Evolutionary conservation across 352 stramenopile species (phyloP), one percentile per base, ranked within the genome.

Genomic region (Globisporangium echinulatum): DNA sequence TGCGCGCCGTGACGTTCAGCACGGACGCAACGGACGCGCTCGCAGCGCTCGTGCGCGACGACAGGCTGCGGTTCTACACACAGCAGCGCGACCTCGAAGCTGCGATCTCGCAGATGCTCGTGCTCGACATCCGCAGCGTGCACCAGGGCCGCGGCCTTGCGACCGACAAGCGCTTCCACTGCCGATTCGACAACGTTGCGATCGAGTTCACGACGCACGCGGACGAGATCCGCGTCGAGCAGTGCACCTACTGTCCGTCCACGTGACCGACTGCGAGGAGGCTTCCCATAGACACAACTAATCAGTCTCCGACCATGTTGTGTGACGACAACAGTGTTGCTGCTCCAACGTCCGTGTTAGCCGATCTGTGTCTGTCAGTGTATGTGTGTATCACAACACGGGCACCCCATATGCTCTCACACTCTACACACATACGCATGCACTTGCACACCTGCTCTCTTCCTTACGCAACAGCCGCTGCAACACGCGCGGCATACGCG

Each of bases 91-190:
- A 91, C 25, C 64, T 91, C 42, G 63, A 74, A 49, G 61, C 64
- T 8, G 81, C 82, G 37, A 92, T 94, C 57, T 63, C 84, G 65
- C 78, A 94, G 57, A 89, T 92, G 76, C 77, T 94, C 13, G 72
- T 88, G 59, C 57, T 94, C 25, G 85, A 94, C 51, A 94, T 94
- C 44, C 85, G 85, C 8, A 91, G 85, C 54, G 76, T 91, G 25
- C 82, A 94, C 53, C 85, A 94, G 47, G 78, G 79, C 19, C 82
- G 85, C 46, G 85, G 85, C 11, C 70, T 72, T 11, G 65, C 70
- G 8, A 54, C 75, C 13, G 72, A 69, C 7, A 78, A 92, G 64
- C 64, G 75, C 38, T 93, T 90, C 61, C 62, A 76, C 25, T 94
- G 81, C 49, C 82, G 79, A 46, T 89, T 94, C 48, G 84, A 94